Percentiles rank a stretch among this genome's conserved stretches.
phyloP scores from a whole-genome alignment of 2,329 filamentous ascomycete genomes.

The Fusarium pilosicola region DNA sequence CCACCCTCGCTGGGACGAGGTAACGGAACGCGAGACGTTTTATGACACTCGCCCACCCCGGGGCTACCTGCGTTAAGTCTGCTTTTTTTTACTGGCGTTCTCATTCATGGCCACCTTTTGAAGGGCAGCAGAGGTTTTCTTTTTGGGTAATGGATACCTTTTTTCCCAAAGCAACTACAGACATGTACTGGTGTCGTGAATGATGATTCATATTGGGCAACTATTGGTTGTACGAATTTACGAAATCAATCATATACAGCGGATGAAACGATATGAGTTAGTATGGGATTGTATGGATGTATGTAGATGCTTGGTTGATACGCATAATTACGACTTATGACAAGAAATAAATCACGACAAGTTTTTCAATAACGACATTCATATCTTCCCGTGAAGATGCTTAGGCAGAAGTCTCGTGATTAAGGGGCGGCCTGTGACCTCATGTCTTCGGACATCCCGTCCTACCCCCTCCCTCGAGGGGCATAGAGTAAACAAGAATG shows the following conservation, averaged over 20 bases:
- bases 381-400: not conserved
- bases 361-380: not conserved
- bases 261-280: slow-evolving; percentile 13
- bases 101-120: slow-evolving; percentile 18
- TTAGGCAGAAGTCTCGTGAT: not conserved
- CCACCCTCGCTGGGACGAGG: slow-evolving; percentile 63
- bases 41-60: slow-evolving; percentile 62
- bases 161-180: slow-evolving; percentile 23
- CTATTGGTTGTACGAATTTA: slow-evolving; percentile 34
- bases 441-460: slow-evolving; percentile 13
- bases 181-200: slow-evolving; percentile 17
- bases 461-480: not conserved
- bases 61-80: slow-evolving; percentile 42
- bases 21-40: slow-evolving; percentile 74
- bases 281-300: slow-evolving; percentile 25
- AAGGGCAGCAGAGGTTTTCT: slow-evolving; percentile 10
- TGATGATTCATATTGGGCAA: slow-evolving; percentile 20
- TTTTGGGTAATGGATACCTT: slow-evolving; percentile 26
- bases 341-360: slow-evolving; percentile 27
- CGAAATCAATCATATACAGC: slow-evolving; percentile 36
- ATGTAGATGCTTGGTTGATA: slow-evolving; percentile 34
- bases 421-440: slow-evolving; percentile 22
- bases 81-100: slow-evolving; percentile 31
- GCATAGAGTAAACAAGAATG: not conserved
- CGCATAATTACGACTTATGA: slow-evolving; percentile 34